Percentiles rank a stretch among this genome's conserved stretches.
Conservation (phyloP, 768 basidiomycete genomes). For the Ramaria sp. region DNA sequence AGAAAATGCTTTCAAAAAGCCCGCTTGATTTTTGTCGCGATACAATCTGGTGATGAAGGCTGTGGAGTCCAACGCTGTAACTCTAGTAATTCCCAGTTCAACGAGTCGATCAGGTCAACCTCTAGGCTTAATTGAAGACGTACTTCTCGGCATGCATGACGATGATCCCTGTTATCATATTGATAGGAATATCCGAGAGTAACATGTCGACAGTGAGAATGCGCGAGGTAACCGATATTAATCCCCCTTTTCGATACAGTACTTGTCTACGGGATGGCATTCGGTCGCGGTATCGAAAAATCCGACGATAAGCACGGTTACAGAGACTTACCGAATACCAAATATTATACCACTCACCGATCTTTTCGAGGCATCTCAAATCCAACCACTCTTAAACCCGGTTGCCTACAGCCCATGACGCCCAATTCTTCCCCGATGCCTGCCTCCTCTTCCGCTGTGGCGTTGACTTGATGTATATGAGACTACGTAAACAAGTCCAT, state of each 20-base stretch:
- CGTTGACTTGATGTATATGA: slow-evolving; percentile 41
- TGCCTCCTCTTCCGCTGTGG: slow-evolving; percentile 75
- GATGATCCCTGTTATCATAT: slow-evolving; percentile 81
- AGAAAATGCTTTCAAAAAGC: slow-evolving; percentile 94
- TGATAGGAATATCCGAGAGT: slow-evolving; percentile 71
- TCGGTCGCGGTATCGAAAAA: not conserved
- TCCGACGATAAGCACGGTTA: not conserved
- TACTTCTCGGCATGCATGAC: slow-evolving; percentile 89
- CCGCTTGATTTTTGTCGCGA: slow-evolving; percentile 67
- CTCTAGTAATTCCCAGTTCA: slow-evolving; percentile 35
- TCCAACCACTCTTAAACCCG: slow-evolving; percentile 71
- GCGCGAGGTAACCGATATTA: slow-evolving; percentile 86
- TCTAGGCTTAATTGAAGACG: slow-evolving; percentile 8
- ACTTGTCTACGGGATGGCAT: slow-evolving; percentile 45
- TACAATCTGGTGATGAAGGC: slow-evolving; percentile 4
- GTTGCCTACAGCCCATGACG: slow-evolving; percentile 82
- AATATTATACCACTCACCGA: slow-evolving; percentile 38
- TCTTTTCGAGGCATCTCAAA: slow-evolving; percentile 76
- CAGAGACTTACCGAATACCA: not conserved
- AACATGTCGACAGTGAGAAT: slow-evolving; percentile 95
- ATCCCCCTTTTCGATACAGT: slow-evolving; percentile 79
- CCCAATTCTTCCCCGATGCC: slow-evolving; percentile 90
- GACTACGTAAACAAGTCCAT: not conserved
- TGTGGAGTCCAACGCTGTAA: slow-evolving; percentile 4
- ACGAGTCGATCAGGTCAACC: not conserved